phyloP scores from a whole-genome alignment of 2,329 filamentous ascomycete species.

The Epichloe aotearoae region DNA sequence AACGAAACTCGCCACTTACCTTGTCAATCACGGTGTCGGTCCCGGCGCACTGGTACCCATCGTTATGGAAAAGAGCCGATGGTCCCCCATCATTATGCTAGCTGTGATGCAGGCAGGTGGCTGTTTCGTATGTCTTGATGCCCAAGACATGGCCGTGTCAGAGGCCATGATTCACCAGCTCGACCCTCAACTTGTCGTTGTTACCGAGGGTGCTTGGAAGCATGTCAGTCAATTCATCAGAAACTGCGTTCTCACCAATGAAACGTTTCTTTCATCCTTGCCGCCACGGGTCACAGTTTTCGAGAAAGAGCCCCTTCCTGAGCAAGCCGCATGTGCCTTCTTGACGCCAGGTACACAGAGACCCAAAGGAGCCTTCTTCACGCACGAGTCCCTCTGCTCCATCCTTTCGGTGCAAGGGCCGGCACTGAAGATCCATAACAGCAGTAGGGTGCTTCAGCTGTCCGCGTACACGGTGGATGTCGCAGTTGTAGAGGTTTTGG shows the following conservation, averaged over 20 bases:
- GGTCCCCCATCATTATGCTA: conserved; percentile 56
- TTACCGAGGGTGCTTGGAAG: conserved; percentile 27
- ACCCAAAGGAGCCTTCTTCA: conserved; percentile 49
- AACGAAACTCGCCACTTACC: conserved; percentile 26
- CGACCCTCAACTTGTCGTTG: conserved; percentile 29
- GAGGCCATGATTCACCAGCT: conserved; percentile 30
- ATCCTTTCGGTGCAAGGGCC: conserved; percentile 37
- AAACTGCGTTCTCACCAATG: conserved; percentile 28
- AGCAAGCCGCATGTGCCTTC: conserved; percentile 45
- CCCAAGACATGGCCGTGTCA: conserved; percentile 27
- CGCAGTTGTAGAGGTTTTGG: conserved; percentile 36
- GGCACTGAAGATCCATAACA: conserved; percentile 32
- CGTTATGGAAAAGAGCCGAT: conserved; percentile 54
- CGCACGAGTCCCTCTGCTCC: conserved; percentile 44
- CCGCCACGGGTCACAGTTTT: conserved; percentile 17
- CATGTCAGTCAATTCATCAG: conserved; percentile 26
- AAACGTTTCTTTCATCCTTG: conserved; percentile 25
- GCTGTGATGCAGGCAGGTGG: conserved; percentile 49
- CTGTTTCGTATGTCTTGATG: conserved; percentile 37
- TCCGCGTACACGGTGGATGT: conserved; percentile 41
- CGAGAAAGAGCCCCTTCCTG: conserved; percentile 22
- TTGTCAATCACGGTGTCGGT: conserved; percentile 36
- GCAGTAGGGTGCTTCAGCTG: conserved; percentile 43
- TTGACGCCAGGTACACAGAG: conserved; percentile 38
- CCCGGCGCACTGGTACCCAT: conserved; percentile 48